Percentiles rank a stretch among this genome's conserved stretches.
phyloP scores from a whole-genome alignment of 495 filamentous ascomycete species.

The Hypomontagnella submonticulosa region DNA sequence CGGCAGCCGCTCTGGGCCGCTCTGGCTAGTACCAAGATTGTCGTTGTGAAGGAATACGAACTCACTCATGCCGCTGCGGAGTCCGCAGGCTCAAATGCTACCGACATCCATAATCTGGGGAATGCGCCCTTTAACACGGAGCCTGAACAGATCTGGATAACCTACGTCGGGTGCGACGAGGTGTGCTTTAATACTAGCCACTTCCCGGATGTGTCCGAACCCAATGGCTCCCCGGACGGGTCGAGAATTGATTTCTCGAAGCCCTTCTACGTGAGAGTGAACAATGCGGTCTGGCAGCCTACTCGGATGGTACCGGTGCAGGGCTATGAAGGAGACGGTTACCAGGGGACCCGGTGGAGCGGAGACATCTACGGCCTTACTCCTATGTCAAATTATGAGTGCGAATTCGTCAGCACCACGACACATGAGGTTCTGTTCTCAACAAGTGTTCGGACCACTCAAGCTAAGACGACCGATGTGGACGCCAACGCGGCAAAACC shows the following conservation, averaged over 20 bases:
- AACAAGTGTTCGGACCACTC: conserved; percentile 81
- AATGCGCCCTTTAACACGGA: conserved; percentile 77
- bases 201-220: conserved; percentile 56
- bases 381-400: conserved; percentile 84
- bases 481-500: conserved; percentile 57
- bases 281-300: conserved; percentile 89
- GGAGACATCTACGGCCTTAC: conserved; percentile 92
- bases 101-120: conserved; percentile 81
- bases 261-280: conserved; percentile 89
- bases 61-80: conserved; percentile 81
- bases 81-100: conserved; percentile 76
- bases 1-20: conserved; percentile 95
- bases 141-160: conserved; percentile 87
- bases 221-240: conserved; percentile 55
- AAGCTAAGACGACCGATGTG: conserved; percentile 72
- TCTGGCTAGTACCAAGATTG: conserved; percentile 92
- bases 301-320: conserved; percentile 72
- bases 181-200: conserved; percentile 84
- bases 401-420: conserved; percentile 81
- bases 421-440: conserved; percentile 79
- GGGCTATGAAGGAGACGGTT: conserved; percentile 62
- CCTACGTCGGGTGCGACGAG: conserved; percentile 80
- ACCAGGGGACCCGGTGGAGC: conserved; percentile 67
- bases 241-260: conserved; percentile 69
- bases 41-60: conserved; percentile 91